Conservation (phyloP, 768 basidiomycete genomes). For the Pleurotus citrinopileatus region DNA sequence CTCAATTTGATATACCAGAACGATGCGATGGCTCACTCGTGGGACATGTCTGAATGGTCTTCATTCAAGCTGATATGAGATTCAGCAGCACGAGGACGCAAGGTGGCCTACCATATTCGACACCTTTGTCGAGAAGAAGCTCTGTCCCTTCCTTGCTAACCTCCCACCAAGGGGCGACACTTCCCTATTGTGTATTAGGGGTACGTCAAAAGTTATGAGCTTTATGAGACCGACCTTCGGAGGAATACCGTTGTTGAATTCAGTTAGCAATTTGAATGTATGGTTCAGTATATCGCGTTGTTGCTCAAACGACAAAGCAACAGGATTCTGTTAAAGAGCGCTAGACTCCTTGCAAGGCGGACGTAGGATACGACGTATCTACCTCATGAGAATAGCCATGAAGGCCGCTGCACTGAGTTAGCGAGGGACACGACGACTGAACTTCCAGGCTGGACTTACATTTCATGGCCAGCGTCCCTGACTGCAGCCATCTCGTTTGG, state of each 20-base stretch:
- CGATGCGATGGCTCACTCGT: constrained; percentile 32
- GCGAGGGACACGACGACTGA: neutral
- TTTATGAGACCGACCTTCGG: constrained; percentile 34
- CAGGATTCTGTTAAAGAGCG: constrained; percentile 47
- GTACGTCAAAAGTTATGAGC: neutral
- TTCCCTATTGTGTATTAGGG: constrained; percentile 30
- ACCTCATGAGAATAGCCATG: constrained; percentile 75
- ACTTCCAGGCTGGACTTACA: constrained; percentile 32
- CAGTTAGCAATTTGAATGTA: constrained; percentile 61
- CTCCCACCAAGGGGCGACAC: constrained; percentile 83
- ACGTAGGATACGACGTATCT: neutral
- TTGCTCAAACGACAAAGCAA: constrained; percentile 56
- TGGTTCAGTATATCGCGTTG: constrained; percentile 70
- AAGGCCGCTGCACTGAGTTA: constrained; percentile 41
- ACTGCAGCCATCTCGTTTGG: constrained; percentile 67
- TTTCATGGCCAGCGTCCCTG: constrained; percentile 71
- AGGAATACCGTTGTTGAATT: constrained; percentile 57
- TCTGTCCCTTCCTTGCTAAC: constrained; percentile 63
- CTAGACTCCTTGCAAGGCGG: neutral
- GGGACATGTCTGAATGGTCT: constrained; percentile 61
- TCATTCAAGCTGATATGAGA: constrained; percentile 16
- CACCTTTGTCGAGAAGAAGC: constrained; percentile 66
- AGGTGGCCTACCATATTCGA: constrained; percentile 59
- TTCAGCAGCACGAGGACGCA: constrained; percentile 12
- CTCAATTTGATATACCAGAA: neutral